Percentiles rank a stretch among this genome's conserved stretches.
Conservation (phyloP, 192 early-diverging fungal species). For the Geranomyces variabilis region DNA sequence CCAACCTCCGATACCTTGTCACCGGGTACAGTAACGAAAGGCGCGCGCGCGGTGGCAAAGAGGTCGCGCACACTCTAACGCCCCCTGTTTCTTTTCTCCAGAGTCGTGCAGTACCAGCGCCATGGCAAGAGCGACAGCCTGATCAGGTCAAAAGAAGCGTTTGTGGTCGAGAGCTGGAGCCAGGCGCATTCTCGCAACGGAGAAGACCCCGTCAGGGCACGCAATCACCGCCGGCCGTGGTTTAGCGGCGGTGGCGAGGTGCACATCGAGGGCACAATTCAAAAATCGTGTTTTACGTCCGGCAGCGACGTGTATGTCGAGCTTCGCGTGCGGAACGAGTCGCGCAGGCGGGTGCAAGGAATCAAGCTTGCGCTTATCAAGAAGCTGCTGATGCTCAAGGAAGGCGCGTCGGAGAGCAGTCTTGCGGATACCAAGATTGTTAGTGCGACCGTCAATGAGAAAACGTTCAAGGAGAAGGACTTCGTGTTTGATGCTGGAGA, state of each 20-base stretch:
- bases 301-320: slow-evolving; percentile 38
- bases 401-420: slow-evolving; percentile 44
- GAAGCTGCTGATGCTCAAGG: slow-evolving; percentile 53
- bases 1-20: slow-evolving; percentile 60
- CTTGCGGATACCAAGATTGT: slow-evolving; percentile 49
- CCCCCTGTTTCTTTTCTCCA: slow-evolving; percentile 3
- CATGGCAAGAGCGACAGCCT: slow-evolving; percentile 57
- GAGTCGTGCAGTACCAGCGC: slow-evolving; percentile 60
- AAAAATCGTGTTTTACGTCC: slow-evolving; percentile 25
- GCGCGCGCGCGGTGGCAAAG: neutral
- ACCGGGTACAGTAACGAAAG: slow-evolving; percentile 50
- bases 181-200: neutral
- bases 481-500: slow-evolving; percentile 64
- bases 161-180: slow-evolving; percentile 58
- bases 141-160: slow-evolving; percentile 60
- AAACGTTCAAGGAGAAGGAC: slow-evolving; percentile 59
- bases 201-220: slow-evolving; percentile 16
- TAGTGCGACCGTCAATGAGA: slow-evolving; percentile 46
- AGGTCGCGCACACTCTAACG: too few relatives aligned
- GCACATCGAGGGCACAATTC: slow-evolving; percentile 33
- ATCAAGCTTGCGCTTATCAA: slow-evolving; percentile 50
- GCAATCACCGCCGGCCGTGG: slow-evolving; percentile 28
- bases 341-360: slow-evolving; percentile 59
- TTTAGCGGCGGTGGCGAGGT: slow-evolving; percentile 42
- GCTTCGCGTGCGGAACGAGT: slow-evolving; percentile 44